Evolutionary conservation across 225 moss, liverwort and hornwort species (phyloP).

Genomic region (Climacium dendroides): DNA sequence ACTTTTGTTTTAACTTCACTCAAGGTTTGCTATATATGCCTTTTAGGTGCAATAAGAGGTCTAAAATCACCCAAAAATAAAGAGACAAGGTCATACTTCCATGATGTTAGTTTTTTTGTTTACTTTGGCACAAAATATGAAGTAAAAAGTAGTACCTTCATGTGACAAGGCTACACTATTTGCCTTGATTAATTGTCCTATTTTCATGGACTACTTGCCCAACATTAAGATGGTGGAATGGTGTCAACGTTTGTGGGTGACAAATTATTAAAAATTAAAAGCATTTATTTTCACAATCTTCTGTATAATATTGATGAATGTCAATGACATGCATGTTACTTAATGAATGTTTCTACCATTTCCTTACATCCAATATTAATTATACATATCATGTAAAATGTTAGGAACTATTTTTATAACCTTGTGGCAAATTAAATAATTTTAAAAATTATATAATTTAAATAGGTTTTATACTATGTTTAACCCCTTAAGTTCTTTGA

Average conservation of each 20-base stretch:
- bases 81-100: too few relatives aligned
- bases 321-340: neutral
- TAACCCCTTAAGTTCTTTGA: too few relatives aligned
- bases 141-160: too few relatives aligned
- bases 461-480: neutral
- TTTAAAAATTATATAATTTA: neutral
- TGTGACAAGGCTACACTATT: neutral
- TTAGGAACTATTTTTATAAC: neutral
- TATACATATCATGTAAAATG: neutral
- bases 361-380: neutral
- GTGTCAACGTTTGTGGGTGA: neutral
- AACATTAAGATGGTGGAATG: neutral
- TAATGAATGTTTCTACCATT: neutral
- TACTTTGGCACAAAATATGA: too few relatives aligned
- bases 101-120: too few relatives aligned
- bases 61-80: too few relatives aligned
- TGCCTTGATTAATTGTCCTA: too few relatives aligned
- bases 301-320: neutral
- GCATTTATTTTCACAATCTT: neutral
- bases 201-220: neutral
- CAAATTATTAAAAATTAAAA: neutral
- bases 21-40: too few relatives aligned
- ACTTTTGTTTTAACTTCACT: too few relatives aligned
- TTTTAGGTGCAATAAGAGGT: too few relatives aligned
- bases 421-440: too few relatives aligned